Base-by-base conservation (phyloP, 305 asterid species). In the Euphrasia arctica region DNA sequence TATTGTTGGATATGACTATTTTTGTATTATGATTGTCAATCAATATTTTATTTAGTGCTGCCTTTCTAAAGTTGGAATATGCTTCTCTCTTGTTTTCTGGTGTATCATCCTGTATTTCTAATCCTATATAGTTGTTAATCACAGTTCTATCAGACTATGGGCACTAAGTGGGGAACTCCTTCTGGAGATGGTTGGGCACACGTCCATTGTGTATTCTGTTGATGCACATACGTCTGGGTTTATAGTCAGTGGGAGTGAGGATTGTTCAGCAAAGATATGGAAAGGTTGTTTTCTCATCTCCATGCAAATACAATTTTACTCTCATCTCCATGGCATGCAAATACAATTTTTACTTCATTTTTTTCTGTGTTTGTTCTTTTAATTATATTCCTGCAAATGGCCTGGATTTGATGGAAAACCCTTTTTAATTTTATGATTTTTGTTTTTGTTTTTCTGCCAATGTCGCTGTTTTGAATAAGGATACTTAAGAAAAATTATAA, bases 151-250 rank as follows among this genome's bases (percentile, higher is more conserved):
- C 42, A 81, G 89, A 76, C 82, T 93, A 36, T 93, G 98, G 98
- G 82, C 95, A 25, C 72, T 86, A 56, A 78, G 83, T 67, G 98
- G 98, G 66, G 87, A 90, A 74, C 82, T 80, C 73, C 76, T 92
- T 54, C 41, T 92, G 85, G 97, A 93, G 82, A 87, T 93, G 98
- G 98, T 80, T 78, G 97, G 97, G 58, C 98, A 93, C 77, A 72
- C 90, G 55, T 81, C 96, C 47, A 85, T 93, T 75, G 97, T 93
- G 62, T 93, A 89, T 78, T 86, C 97, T 70, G 96, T 90, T 45
- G 90, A 90, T 79, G 85, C 97, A 67, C 94, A 92, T 75, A 77
- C 63, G 2, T 84, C 95, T 63, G 97, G 97, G 70, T 94, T 93
- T 69, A 84, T 93, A 70, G 91, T 86, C 74, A 93, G 97, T 78